Base-by-base conservation (phyloP, 2,329 filamentous ascomycete genomes). In the Colletotrichum sp. region DNA sequence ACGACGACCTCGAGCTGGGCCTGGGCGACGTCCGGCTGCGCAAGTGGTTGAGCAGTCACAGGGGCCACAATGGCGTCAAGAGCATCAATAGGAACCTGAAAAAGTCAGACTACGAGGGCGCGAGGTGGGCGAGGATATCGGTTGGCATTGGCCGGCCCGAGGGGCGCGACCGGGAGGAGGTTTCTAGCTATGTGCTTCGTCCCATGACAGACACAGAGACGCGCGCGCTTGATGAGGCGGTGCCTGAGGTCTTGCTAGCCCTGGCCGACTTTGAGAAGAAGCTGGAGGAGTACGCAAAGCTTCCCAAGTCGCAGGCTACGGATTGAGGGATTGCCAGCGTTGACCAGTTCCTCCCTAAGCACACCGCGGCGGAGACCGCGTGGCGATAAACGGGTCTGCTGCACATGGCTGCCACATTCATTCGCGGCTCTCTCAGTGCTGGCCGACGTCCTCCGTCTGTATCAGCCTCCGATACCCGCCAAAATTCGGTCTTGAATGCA, bases 101-200 rank as follows among this genome's bases (percentile, higher is more conserved):
- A 4, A 84, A 85, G 7, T 80, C 78, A 1, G 84, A 86, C 10
- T 90, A 86, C 65, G 82, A 84, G 4, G 81, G 79, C 1, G 84
- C 85, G 0, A 85, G 82, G 16, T 90, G 87, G 86, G 89, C 82
- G 78, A 88, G 94, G 74, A 91, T 99, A 67, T 93, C 94, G 0
- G 87, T 99, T 15, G 97, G 97, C 0, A 98, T 99, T 85, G 96
- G 95, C n/a, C 87, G 97, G 61, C 96, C 96, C 0, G 87, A 86
- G 61, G 93, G 90, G 77, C 89, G 96, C 77, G 93, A 95, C 66
- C 87, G 88, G 26, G 85, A 87, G 52, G 91, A 91, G 3, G 96
- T 99, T 12, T 91, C 93, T 59, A 87, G 91, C 28, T 98, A 96
- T 86, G 96, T 99, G 59, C 85, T 99, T 79, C 88, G 88, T 73